Evolutionary conservation across 257 asterid genomes (phyloP), one percentile per base, ranked within the genome.

Genomic region (Echium plantagineum): DNA sequence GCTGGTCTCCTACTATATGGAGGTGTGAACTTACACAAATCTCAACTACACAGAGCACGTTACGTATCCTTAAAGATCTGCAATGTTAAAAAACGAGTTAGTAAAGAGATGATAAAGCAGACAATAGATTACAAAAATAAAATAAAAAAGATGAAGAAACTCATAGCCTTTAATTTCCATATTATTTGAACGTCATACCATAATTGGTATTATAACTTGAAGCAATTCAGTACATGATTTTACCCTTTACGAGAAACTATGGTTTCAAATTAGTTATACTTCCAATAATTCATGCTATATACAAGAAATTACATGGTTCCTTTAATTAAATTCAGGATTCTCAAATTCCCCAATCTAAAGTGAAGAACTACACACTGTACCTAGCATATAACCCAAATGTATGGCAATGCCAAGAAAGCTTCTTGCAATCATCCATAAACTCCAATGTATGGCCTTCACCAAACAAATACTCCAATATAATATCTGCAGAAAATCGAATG

Each of bases 31-130:
- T 88, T 78, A 88, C 96, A 82, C 94, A 85, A 64, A 80, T 81
- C 79, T 91, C 93, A 53, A 85, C 76, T 52, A 78, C 77, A 73
- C 91, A 88, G 55, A 91, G 85, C 52, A 74, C 89, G 77, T 77
- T 80, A 49, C 85, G 86, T 62, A 91, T 84, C 63, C 90, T 81
- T 69, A 91, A 77, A 68, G 67, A 80, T 70, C 98, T 90, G 96
- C 81, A 76, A 78, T 60, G 76, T 61, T 68, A 78, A 70, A 78
- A 70, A 66, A 59, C 57, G 56, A 7, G 26, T n/a, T n/a, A 7
- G 26, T 20, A 55, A 54, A 9, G 35, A 16, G 7, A 55, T 15
- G 0, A 20, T 52, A 66, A 63, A 57, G 42, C 18, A 21, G 65
- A 60, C 18, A 31, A 7, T 7, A 15, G 3, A 53, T 53, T 2